These are phyloP conservation scores for Hericium rajendrae DNA, from an alignment of 768 basidiomycete genomes.

Conservation along the genomic window DNA sequence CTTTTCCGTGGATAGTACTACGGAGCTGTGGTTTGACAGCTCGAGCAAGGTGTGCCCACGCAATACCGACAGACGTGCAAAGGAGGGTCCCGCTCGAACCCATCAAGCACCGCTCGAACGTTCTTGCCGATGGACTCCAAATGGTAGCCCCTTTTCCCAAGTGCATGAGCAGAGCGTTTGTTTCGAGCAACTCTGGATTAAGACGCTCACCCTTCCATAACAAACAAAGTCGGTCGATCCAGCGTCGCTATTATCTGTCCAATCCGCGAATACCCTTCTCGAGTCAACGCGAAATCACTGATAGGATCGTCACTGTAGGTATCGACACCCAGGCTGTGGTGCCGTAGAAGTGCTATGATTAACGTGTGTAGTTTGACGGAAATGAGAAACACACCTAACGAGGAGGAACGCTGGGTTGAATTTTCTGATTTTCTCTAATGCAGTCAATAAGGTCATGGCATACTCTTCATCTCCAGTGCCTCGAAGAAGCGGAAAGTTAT, in stretches of 20 bases:
- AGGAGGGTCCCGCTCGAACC: constrained; percentile 9
- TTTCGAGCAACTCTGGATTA: background rate
- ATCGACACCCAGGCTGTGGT: constrained; percentile 24
- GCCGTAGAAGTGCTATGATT: background rate
- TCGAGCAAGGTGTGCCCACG: too few relatives aligned
- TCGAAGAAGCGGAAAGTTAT: constrained; percentile 23
- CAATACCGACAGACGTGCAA: too few relatives aligned
- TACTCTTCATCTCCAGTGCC: constrained; percentile 20
- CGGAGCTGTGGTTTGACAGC: too few relatives aligned
- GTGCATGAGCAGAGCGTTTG: background rate
- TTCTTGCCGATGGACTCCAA: constrained; percentile 20
- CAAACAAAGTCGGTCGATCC: constrained; percentile 20
- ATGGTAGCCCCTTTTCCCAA: constrained; percentile 19
- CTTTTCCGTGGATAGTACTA: too few relatives aligned
- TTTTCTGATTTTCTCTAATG: constrained; percentile 9
- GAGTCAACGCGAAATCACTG: constrained; percentile 21
- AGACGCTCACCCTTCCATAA: constrained; percentile 25
- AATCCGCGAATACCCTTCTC: constrained; percentile 19
- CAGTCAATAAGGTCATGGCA: constrained; percentile 15
- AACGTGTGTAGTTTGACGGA: background rate
- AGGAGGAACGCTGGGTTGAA: constrained; percentile 19
- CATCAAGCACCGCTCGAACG: constrained; percentile 19
- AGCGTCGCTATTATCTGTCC: constrained; percentile 15
- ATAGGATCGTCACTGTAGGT: constrained; percentile 24
- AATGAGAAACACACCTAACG: constrained; percentile 17